A percentile compares a stretch with the other conserved stretches of the same genome.
Conservation (phyloP, 139 green algal species). For the Pleodorina starrii region DNA sequence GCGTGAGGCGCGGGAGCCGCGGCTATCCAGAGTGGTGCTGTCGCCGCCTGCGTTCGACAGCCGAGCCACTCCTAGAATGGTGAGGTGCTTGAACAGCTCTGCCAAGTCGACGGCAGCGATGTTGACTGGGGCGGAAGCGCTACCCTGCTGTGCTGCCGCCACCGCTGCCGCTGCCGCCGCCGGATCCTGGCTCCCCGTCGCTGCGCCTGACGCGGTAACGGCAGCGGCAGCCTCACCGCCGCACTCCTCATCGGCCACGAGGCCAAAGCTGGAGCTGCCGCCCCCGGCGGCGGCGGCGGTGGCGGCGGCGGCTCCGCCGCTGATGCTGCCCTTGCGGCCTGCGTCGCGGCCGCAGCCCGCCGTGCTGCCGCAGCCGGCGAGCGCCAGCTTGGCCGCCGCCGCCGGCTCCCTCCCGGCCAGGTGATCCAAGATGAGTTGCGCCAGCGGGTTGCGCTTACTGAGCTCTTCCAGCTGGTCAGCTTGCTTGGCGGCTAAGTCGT, state of each 20-base stretch:
- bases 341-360: too few relatives aligned
- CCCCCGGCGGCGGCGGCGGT: not conserved
- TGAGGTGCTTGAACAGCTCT: conserved; percentile 43
- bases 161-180: not conserved
- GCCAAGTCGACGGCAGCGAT: conserved; percentile 13
- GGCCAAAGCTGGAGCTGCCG: not conserved
- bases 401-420: conserved; percentile 31
- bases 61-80: conserved; percentile 27
- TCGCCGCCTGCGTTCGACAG: not conserved
- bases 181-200: not conserved
- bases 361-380: not conserved
- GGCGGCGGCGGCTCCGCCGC: too few relatives aligned
- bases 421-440: conserved; percentile 40
- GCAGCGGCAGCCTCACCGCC: not conserved
- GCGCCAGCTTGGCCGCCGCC: not conserved
- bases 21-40: not conserved
- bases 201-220: not conserved
- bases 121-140: not conserved
- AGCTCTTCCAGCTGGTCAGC: conserved; percentile 29
- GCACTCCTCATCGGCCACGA: not conserved
- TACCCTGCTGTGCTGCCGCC: not conserved
- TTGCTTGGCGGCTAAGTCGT: conserved; percentile 16
- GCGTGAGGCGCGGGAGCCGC: not conserved
- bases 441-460: conserved; percentile 30
- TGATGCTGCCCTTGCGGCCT: too few relatives aligned